These are phyloP conservation scores for Fimicolochytrium jonesii DNA, from an alignment of 192 early-diverging fungal species.

Conservation along the genomic window DNA sequence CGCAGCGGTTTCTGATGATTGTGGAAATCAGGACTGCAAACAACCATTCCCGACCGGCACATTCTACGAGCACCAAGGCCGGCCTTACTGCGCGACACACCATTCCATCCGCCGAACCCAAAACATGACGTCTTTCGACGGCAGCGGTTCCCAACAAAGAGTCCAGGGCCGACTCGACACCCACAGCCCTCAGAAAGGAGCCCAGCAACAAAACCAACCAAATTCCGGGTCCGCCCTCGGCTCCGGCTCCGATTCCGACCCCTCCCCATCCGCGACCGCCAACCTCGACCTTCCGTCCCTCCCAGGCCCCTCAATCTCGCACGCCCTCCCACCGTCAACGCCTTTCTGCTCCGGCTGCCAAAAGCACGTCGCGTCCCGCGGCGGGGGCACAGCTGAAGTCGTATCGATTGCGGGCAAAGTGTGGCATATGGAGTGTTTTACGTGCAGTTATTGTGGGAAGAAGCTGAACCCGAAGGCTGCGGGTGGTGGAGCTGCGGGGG, in stretches of 20 bases:
- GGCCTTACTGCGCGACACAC: slow-evolving; percentile 38
- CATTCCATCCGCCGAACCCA: slow-evolving; percentile 18
- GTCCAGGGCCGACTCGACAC: no score
- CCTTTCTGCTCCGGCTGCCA: slow-evolving; percentile 2
- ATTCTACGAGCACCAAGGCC: slow-evolving; percentile 36
- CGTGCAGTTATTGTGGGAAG: background rate
- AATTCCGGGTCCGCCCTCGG: no score
- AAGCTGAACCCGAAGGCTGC: background rate
- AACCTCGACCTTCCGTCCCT: no score
- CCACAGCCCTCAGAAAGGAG: no score
- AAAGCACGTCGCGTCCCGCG: background rate
- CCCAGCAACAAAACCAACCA: no score
- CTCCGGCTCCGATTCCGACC: no score
- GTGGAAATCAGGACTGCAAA: slow-evolving; percentile 36
- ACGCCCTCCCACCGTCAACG: no score
- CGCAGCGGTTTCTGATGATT: no score
- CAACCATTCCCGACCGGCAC: slow-evolving; percentile 30
- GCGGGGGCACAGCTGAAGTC: background rate
- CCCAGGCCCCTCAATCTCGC: no score
- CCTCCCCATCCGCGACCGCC: no score
- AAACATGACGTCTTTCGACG: no score
- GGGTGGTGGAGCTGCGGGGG: background rate
- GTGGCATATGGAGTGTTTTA: slow-evolving; percentile 1
- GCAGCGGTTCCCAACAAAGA: no score
- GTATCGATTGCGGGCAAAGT: background rate